These are phyloP conservation scores for Sutorius australiensis DNA, from an alignment of 768 basidiomycete genomes.

Conservation along the genomic window DNA sequence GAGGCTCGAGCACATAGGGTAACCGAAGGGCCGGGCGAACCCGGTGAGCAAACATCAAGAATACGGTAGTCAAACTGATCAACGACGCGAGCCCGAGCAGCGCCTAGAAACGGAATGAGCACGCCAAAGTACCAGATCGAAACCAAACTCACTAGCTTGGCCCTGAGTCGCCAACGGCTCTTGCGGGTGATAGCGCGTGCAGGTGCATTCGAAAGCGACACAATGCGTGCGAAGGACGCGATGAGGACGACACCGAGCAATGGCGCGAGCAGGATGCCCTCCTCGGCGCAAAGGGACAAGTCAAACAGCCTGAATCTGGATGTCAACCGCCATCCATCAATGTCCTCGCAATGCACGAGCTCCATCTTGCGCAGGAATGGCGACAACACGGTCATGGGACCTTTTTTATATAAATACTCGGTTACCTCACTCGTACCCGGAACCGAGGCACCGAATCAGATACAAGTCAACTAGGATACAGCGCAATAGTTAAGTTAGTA, in stretches of 20 bases:
- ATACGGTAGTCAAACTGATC: slow-evolving; percentile 43
- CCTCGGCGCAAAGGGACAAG: slow-evolving; percentile 77
- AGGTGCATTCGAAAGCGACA: slow-evolving; percentile 24
- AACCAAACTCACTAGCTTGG: slow-evolving; percentile 60
- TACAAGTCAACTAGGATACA: no score
- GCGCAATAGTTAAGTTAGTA: no score
- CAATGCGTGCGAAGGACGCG: slow-evolving; percentile 38
- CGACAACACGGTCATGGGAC: not conserved
- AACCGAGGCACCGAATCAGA: no score
- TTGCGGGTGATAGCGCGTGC: slow-evolving; percentile 37
- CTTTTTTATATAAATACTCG: not conserved
- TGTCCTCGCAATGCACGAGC: slow-evolving; percentile 41
- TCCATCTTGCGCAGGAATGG: slow-evolving; percentile 30
- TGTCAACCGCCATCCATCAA: slow-evolving; percentile 62
- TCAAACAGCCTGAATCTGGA: slow-evolving; percentile 68
- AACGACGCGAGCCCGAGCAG: slow-evolving; percentile 46
- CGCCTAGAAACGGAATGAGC: slow-evolving; percentile 34
- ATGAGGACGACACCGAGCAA: slow-evolving; percentile 47
- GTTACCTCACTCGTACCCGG: not conserved
- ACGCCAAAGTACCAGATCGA: not conserved
- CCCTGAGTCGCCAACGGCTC: slow-evolving; percentile 49
- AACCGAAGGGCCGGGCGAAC: slow-evolving; percentile 41
- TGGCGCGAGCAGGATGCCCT: slow-evolving; percentile 58
- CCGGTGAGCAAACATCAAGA: slow-evolving; percentile 35
- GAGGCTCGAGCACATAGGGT: slow-evolving; percentile 55